Conservation (phyloP, 2,329 filamentous ascomycete genomes). For the Fusarium tricinctum region DNA sequence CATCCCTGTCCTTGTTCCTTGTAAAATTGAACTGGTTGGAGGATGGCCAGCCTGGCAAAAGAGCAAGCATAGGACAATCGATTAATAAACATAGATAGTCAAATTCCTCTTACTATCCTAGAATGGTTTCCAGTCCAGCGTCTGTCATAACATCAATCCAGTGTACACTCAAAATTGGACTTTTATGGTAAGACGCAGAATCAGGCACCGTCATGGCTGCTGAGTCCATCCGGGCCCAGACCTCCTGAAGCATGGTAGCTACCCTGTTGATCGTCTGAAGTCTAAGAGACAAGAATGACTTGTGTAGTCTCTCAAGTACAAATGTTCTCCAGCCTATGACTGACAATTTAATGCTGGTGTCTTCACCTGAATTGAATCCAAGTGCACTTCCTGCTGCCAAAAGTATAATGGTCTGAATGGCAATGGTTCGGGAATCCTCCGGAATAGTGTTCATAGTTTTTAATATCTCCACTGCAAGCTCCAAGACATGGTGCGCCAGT, state of each 20-base stretch:
- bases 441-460: neutral
- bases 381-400: constrained; percentile 4
- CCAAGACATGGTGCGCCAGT: no score
- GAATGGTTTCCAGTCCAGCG: no score
- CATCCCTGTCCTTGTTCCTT: no score
- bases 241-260: neutral
- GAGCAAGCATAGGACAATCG: no score
- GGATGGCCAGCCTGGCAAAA: no score
- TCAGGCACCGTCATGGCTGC: no score
- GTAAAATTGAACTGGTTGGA: no score
- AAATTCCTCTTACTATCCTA: no score
- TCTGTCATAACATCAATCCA: no score
- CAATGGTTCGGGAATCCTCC: neutral
- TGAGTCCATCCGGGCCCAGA: constrained; percentile 7
- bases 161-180: no score
- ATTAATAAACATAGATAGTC: no score
- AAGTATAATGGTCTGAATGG: constrained; percentile 10
- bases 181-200: no score
- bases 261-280: constrained; percentile 1
- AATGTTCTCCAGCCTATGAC: neutral
- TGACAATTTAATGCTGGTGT: neutral
- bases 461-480: neutral
- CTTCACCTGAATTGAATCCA: neutral
- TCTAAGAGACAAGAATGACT: neutral
- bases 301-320: neutral